phyloP scores from a whole-genome alignment of 495 filamentous ascomycete genomes.

The Xylaria venustula region DNA sequence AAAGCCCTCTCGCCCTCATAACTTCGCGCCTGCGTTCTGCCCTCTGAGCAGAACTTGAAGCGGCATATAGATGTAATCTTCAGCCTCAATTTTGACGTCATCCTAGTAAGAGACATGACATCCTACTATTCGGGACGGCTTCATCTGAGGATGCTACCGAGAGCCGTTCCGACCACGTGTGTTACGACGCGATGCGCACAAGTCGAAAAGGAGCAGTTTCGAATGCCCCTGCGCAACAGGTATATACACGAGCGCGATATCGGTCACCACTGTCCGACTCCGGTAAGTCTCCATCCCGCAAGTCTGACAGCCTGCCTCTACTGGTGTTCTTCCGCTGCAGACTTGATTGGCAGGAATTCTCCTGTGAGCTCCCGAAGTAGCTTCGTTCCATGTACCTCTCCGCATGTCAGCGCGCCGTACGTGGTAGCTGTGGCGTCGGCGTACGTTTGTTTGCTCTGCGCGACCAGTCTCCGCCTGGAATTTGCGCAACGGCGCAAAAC shows the following conservation, averaged over 20 bases:
- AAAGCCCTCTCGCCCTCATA: neutral
- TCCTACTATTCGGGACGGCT: neutral
- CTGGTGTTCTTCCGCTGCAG: conserved; percentile 3
- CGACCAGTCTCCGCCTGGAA: conserved; percentile 24
- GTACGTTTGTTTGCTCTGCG: neutral
- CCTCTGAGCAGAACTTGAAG: conserved; percentile 5
- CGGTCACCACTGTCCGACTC: neutral
- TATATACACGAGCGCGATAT: neutral
- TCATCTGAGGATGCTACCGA: neutral
- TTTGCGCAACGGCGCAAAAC: conserved; percentile 32
- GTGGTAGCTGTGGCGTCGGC: neutral
- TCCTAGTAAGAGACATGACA: neutral
- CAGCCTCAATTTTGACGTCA: neutral
- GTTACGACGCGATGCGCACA: neutral
- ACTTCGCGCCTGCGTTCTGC: conserved; percentile 13
- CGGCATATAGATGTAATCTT: neutral
- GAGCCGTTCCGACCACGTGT: neutral
- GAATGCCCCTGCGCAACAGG: conserved; percentile 2
- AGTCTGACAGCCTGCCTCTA: neutral
- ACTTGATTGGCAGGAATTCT: conserved; percentile 1
- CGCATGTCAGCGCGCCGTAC: neutral
- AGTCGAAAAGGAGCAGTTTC: neutral
- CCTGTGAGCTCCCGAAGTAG: neutral
- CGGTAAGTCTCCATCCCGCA: neutral
- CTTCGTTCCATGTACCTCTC: neutral